phyloP scores from a whole-genome alignment of 768 basidiomycete species.

The Suillus tomentosus region DNA sequence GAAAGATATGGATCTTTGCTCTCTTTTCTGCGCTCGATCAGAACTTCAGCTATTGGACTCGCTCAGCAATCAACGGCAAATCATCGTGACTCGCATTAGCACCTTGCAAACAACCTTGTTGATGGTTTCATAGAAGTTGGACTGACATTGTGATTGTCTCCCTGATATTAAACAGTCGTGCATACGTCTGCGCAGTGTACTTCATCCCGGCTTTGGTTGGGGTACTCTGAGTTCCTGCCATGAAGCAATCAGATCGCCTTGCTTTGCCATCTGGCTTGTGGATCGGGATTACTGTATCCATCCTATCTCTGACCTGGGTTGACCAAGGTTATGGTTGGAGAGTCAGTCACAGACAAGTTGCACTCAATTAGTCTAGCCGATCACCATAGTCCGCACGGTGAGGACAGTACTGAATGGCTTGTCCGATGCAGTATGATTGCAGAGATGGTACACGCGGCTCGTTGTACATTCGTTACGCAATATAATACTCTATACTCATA shows the following conservation, averaged over 20 bases:
- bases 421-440: conserved; percentile 5
- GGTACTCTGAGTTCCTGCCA: conserved; percentile 59
- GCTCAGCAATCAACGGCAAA: conserved; percentile 61
- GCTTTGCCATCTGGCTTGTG: conserved; percentile 42
- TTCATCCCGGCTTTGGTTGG: conserved; percentile 69
- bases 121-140: conserved; percentile 64
- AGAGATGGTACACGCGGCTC: conserved; percentile 5
- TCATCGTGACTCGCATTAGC: conserved; percentile 56
- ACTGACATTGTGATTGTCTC: conserved; percentile 62
- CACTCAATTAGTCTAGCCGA: not conserved
- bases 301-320: conserved; percentile 64
- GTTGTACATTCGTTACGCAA: conserved; percentile 16
- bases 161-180: conserved; percentile 57
- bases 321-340: conserved; percentile 64
- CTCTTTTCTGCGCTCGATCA: conserved; percentile 63
- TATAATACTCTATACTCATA: conserved; percentile 8
- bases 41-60: conserved; percentile 53
- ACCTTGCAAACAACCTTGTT: conserved; percentile 64
- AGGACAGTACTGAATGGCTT: not conserved
- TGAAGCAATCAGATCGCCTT: conserved; percentile 68
- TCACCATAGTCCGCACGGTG: not conserved
- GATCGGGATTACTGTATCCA: conserved; percentile 62
- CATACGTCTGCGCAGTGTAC: conserved; percentile 63
- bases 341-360: conserved; percentile 40
- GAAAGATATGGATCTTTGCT: conserved; percentile 79